Evolutionary conservation across 768 basidiomycete species (phyloP).

Genomic region (Cystobasidium tubakii): DNA sequence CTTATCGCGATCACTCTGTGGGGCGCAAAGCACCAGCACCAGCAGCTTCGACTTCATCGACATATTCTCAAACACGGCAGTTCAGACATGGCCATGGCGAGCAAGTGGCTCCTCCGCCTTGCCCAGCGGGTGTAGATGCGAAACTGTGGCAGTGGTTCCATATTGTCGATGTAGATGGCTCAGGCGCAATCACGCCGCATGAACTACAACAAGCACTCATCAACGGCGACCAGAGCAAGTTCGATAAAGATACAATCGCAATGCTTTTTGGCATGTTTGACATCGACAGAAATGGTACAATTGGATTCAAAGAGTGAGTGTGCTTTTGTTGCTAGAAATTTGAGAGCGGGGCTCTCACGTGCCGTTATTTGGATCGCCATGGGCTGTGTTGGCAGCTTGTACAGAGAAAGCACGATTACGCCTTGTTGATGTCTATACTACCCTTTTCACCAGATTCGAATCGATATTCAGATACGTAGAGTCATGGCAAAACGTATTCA

Average conservation of each 20-base stretch:
- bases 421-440: background rate
- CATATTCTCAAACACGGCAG: background rate
- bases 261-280: constrained; percentile 35
- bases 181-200: constrained; percentile 20
- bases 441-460: background rate
- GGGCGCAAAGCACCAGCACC: background rate
- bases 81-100: background rate
- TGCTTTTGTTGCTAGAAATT: background rate
- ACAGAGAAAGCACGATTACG: too few species aligned
- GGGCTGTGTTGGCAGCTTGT: too few species aligned
- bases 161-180: constrained; percentile 21
- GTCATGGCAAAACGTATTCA: constrained; percentile 33
- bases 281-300: background rate
- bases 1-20: background rate
- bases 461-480: constrained; percentile 28
- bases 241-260: constrained; percentile 28
- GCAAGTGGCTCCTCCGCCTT: background rate
- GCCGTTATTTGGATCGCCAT: background rate
- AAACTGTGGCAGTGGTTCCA: constrained; percentile 31
- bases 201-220: constrained; percentile 36
- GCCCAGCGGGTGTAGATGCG: constrained; percentile 22
- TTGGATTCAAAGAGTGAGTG: constrained; percentile 31
- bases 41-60: constrained; percentile 15
- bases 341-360: background rate
- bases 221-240: constrained; percentile 35